phyloP scores from a whole-genome alignment of 495 filamentous ascomycete species.

The Podospora pseudopauciseta region DNA sequence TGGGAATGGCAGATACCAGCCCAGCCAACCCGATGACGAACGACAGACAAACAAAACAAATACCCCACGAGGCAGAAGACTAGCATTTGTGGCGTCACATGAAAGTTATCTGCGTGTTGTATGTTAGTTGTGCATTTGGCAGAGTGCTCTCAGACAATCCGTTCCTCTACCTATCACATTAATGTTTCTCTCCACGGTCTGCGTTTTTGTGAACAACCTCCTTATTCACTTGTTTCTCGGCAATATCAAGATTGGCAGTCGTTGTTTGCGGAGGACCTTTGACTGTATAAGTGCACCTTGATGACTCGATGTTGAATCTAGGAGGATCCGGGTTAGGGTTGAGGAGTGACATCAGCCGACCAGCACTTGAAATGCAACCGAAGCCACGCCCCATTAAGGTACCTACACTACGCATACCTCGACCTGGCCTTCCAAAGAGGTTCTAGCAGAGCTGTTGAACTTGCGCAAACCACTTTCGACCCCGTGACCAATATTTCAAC shows the following conservation, averaged over 20 bases:
- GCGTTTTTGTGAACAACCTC: neutral
- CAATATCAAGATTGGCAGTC: neutral
- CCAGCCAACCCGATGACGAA: conserved; percentile 15
- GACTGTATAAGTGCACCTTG: neutral
- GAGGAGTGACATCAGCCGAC: neutral
- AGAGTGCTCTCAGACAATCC: neutral
- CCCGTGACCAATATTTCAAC: neutral
- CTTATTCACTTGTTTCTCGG: neutral
- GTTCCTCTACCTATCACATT: neutral
- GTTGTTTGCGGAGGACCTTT: neutral
- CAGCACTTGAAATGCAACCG: neutral
- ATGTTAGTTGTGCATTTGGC: neutral
- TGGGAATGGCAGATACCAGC: conserved; percentile 18
- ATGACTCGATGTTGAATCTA: neutral
- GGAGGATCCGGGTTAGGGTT: conserved; percentile 2
- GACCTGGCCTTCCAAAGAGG: neutral
- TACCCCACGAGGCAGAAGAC: conserved; percentile 8
- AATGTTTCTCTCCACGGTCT: neutral
- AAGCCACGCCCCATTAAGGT: neutral
- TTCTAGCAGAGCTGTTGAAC: neutral
- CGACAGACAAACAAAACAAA: conserved; percentile 8
- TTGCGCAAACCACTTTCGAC: neutral
- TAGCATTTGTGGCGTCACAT: conserved; percentile 9
- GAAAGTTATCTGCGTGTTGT: conserved; percentile 2
- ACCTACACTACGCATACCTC: neutral